Evolutionary conservation across 768 basidiomycete species (phyloP).

Genomic region (Lepiota venenata): DNA sequence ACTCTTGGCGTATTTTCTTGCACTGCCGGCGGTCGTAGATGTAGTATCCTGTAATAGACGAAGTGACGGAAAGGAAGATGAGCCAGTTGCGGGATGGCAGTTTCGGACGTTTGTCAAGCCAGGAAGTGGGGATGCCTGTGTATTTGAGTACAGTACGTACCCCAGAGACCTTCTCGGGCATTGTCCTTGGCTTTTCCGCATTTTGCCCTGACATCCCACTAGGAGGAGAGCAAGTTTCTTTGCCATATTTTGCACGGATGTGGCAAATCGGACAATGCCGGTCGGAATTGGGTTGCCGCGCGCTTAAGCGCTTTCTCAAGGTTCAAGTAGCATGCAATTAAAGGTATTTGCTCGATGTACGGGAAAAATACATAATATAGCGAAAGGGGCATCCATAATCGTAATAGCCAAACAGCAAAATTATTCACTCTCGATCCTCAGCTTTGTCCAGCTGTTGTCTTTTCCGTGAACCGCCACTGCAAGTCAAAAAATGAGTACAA

Average conservation of each 20-base stretch:
- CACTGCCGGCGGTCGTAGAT: constrained; percentile 86
- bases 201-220: constrained; percentile 21
- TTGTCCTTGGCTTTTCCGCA: constrained; percentile 17
- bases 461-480: constrained; percentile 59
- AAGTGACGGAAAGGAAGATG: constrained; percentile 82
- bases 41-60: constrained; percentile 68
- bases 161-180: constrained; percentile 41
- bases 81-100: constrained; percentile 93
- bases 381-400: too few relatives aligned
- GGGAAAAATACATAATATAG: too few relatives aligned
- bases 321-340: neutral
- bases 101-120: constrained; percentile 81
- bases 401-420: neutral
- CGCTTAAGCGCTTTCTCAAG: neutral
- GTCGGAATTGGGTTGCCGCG: neutral
- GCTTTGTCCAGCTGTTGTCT: constrained; percentile 68
- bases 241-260: neutral
- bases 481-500: constrained; percentile 3
- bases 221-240: constrained; percentile 9
- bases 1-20: constrained; percentile 70
- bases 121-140: constrained; percentile 68
- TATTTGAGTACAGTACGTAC: constrained; percentile 60
- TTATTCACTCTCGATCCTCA: constrained; percentile 31
- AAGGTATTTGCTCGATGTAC: constrained; percentile 3
- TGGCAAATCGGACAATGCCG: constrained; percentile 17